Evolutionary conservation across 1,139 yeast species (phyloP).

Genomic region (Yamadazyma oceani): DNA sequence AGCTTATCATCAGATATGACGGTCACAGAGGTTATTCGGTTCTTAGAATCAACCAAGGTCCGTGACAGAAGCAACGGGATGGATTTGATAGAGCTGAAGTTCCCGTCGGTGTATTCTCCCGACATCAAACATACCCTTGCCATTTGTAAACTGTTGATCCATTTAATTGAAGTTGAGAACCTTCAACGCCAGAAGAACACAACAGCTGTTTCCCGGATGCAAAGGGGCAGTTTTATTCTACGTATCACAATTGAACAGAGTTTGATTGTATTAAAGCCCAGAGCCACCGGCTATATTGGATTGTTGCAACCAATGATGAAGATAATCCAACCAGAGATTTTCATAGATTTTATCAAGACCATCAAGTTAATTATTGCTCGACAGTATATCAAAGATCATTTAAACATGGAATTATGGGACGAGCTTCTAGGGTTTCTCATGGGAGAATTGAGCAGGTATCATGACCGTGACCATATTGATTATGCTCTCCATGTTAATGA

Average conservation of each 20-base stretch:
- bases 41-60: slow-evolving; percentile 14
- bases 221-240: slow-evolving; percentile 9
- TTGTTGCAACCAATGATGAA: slow-evolving; percentile 6
- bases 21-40: background rate
- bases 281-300: slow-evolving; percentile 8
- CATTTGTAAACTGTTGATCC: slow-evolving; percentile 11
- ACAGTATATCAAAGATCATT: slow-evolving; percentile 17
- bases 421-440: slow-evolving; percentile 6
- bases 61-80: slow-evolving; percentile 16
- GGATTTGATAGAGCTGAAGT: slow-evolving; percentile 7
- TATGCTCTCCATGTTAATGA: slow-evolving; percentile 6
- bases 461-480: background rate
- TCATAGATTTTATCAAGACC: slow-evolving; percentile 11
- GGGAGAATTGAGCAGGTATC: background rate
- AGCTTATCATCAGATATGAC: background rate
- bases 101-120: slow-evolving; percentile 7
- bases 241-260: slow-evolving; percentile 11
- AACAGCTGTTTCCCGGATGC: slow-evolving; percentile 7
- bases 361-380: slow-evolving; percentile 11
- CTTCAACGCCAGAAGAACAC: slow-evolving; percentile 8
- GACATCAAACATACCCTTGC: slow-evolving; percentile 12
- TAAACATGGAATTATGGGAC: slow-evolving; percentile 13
- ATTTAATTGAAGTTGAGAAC: slow-evolving; percentile 11
- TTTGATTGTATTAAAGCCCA: slow-evolving; percentile 6
- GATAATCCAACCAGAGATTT: slow-evolving; percentile 7